A percentile compares a stretch with the other conserved stretches of the same genome.
phyloP scores from a whole-genome alignment of 2,329 filamentous ascomycete species.

The Ophiostoma sp. region DNA sequence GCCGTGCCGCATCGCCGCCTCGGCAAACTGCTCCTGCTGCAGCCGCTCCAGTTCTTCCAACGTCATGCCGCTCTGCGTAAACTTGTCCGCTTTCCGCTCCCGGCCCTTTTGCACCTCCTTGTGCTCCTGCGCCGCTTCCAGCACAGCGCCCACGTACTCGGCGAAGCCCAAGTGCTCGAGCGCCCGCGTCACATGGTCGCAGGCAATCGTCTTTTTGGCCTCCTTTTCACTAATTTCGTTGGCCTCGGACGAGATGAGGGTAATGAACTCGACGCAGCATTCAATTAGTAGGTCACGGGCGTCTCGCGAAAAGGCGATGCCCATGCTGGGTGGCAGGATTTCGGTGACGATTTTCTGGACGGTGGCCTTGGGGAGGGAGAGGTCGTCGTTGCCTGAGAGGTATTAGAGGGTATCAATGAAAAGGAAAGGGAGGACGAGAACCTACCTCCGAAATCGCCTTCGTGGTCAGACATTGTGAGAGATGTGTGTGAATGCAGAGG shows the following conservation, averaged over 20 bases:
- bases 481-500: neutral
- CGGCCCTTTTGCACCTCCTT: conserved; percentile 91
- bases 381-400: conserved; percentile 52
- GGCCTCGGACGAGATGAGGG: conserved; percentile 94
- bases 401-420: conserved; percentile 37
- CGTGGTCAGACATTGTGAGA: conserved; percentile 63
- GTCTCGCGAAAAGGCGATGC: conserved; percentile 89
- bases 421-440: neutral
- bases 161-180: conserved; percentile 89
- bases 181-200: conserved; percentile 95
- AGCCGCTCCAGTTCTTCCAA: conserved; percentile 86
- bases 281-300: conserved; percentile 94
- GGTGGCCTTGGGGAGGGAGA: conserved; percentile 66
- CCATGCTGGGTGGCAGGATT: conserved; percentile 74
- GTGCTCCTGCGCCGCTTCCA: conserved; percentile 84
- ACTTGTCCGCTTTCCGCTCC: conserved; percentile 96
- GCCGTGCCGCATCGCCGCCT: conserved; percentile 72
- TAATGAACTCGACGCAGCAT: conserved; percentile 99
- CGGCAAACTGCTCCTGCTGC: conserved; percentile 88
- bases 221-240: conserved; percentile 99
- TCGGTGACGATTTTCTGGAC: conserved; percentile 90
- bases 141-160: conserved; percentile 85
- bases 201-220: conserved; percentile 98
- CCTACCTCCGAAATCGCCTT: conserved; percentile 58
- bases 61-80: conserved; percentile 88